Evolutionary conservation across 116 monocot genomes (phyloP), one percentile per base, ranked within the genome.

Genomic region (Papilionanthe hybrid): DNA sequence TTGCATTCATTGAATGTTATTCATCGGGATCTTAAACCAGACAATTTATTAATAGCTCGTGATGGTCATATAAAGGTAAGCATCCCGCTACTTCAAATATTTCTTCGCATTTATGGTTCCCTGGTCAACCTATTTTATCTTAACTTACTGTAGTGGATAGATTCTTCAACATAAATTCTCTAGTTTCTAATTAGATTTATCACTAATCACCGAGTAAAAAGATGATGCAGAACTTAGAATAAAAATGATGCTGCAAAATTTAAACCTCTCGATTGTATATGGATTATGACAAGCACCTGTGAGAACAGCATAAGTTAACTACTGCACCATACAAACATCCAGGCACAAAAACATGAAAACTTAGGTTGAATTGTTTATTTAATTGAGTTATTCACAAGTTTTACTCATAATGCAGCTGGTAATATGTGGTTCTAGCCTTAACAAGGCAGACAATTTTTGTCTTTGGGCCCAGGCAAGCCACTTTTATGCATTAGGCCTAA

Each of bases 11-110:
- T 92, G 80, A 91, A 90, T 85, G 90, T 99, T 49, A 89, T 99
- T 85, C 99, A 99, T 89, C 90, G 99, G 75, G 99, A 99, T 82
- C 82, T 99, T 42, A 99, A 99, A 78, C 99, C 95, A 44, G 99
- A 99, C 77, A 99, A 99, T 77, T 85, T 99, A 81, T 83, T 99
- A 60, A 99, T 99, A 86, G 88, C 89, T 72, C 85, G 91, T 55
- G 86, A 94, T 78, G 99, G 99, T 41, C 99, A 99, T 84, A 89
- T 99, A 66, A 99, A 99, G 94, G 98, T 96, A 20, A 79, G 58
- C 75, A 49, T 71, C 48, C 72, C 56, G n/a, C 27, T 53, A 42
- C 12, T 81, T 75, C 3, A 75, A 23, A 13, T 19, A 22, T 75
- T 49, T 49, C 41, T 49, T 75, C 22, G 42, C 15, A 49, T 11